A percentile compares a stretch with the other conserved stretches of the same genome.
These are phyloP conservation scores for Rubia tinctorum DNA, from an alignment of 305 asterid genomes.

Conservation along the genomic window DNA sequence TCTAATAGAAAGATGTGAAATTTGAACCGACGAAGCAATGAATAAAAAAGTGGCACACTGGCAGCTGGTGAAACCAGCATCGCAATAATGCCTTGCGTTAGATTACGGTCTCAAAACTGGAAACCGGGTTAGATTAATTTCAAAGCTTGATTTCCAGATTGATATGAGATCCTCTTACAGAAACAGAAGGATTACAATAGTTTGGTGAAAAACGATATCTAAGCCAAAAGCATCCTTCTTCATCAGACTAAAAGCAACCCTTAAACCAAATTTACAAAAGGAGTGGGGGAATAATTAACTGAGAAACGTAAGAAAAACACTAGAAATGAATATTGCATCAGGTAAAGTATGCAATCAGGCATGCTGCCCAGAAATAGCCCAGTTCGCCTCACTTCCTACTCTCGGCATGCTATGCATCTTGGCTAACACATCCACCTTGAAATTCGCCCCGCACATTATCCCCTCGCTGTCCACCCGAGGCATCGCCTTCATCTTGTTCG, in stretches of 20 bases:
- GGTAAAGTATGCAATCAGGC: conserved; percentile 11
- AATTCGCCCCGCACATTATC: conserved; percentile 67
- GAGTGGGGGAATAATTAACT: conserved; percentile 2
- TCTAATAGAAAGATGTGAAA: too few species aligned
- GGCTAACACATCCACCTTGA: conserved; percentile 66
- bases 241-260: conserved; percentile 6
- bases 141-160: background rate
- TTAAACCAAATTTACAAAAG: conserved; percentile 18
- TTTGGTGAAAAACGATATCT: background rate
- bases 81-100: too few species aligned
- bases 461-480: conserved; percentile 92
- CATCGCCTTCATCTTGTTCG: conserved; percentile 77
- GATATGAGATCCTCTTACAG: background rate
- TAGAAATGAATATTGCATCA: background rate
- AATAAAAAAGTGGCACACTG: too few species aligned
- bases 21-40: too few species aligned
- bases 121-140: background rate
- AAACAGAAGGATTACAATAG: background rate
- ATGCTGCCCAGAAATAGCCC: conserved; percentile 63
- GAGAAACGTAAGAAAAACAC: background rate
- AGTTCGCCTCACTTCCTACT: conserved; percentile 84
- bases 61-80: too few species aligned
- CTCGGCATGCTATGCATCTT: conserved; percentile 66
- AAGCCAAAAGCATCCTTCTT: background rate
- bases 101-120: background rate